Percentiles rank a stretch among this genome's conserved stretches.
Conservation (phyloP, 768 basidiomycete species). For the Auriscalpium vulgare region DNA sequence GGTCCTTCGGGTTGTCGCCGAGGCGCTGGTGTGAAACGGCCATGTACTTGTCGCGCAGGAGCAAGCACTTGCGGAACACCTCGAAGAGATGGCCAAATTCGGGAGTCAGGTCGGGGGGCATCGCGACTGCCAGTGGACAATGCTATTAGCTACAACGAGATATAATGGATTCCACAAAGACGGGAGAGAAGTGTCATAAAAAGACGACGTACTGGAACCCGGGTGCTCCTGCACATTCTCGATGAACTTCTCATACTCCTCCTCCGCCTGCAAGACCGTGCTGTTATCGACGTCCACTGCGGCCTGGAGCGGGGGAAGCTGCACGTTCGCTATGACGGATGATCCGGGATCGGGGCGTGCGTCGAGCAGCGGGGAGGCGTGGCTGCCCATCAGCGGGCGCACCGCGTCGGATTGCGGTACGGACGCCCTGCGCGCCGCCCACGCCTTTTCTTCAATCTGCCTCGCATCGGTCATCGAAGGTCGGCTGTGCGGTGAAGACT, state of each 20-base stretch:
- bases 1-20: conserved; percentile 90
- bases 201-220: background rate
- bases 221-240: conserved; percentile 4
- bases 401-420: conserved; percentile 30
- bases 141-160: background rate
- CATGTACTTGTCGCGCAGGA: conserved; percentile 95
- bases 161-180: conserved; percentile 4
- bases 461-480: background rate
- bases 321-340: background rate
- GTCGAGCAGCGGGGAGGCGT: conserved; percentile 16
- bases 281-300: background rate
- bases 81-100: conserved; percentile 41
- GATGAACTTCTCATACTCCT: background rate
- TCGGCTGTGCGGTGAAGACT: conserved; percentile 18
- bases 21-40: conserved; percentile 78
- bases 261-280: background rate
- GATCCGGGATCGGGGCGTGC: background rate
- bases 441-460: conserved; percentile 70
- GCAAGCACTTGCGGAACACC: conserved; percentile 76
- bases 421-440: conserved; percentile 57
- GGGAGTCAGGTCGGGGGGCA: conserved; percentile 12
- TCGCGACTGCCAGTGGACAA: background rate
- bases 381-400: conserved; percentile 28
- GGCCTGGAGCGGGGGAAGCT: conserved; percentile 1
- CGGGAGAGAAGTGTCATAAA: conserved; percentile 7